phyloP scores from a whole-genome alignment of 2,329 filamentous ascomycete genomes.

The Botrytis pseudocinerea region DNA sequence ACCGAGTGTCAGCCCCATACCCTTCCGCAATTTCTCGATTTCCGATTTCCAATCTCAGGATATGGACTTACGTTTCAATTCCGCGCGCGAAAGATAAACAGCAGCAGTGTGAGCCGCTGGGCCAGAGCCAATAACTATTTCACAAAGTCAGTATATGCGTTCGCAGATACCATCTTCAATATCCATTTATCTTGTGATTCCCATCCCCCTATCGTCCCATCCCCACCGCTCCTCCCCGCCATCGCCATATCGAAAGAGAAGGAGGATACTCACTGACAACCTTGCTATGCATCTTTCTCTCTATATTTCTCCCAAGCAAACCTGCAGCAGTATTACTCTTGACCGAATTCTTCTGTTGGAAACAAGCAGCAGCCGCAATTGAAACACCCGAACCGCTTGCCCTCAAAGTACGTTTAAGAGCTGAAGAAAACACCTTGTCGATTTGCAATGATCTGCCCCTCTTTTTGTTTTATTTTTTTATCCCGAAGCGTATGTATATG shows the following conservation, averaged over 20 bases:
- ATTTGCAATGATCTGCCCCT: slow-evolving; percentile 32
- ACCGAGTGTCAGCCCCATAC: not conserved
- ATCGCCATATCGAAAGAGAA: not conserved
- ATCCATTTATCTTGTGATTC: not conserved
- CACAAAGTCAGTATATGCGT: slow-evolving; percentile 24
- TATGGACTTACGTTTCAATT: slow-evolving; percentile 66
- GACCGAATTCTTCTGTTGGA: slow-evolving; percentile 57
- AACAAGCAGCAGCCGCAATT: slow-evolving; percentile 67
- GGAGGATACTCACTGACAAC: slow-evolving; percentile 72
- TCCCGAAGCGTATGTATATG: not conserved
- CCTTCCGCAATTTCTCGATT: slow-evolving; percentile 37
- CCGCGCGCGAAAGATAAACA: slow-evolving; percentile 91
- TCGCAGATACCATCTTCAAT: not conserved
- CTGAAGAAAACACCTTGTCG: slow-evolving; percentile 92
- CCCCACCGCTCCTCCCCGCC: not conserved
- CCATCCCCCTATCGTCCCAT: not conserved
- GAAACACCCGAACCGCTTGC: slow-evolving; percentile 72
- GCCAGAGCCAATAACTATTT: slow-evolving; percentile 83
- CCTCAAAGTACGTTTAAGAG: slow-evolving; percentile 73
- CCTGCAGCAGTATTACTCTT: slow-evolving; percentile 31
- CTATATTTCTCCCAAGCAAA: slow-evolving; percentile 36
- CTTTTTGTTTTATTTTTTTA: not conserved
- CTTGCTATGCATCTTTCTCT: slow-evolving; percentile 82
- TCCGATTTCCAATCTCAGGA: not conserved
- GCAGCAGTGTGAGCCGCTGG: slow-evolving; percentile 97